Evolutionary conservation across 2,329 filamentous ascomycete genomes (phyloP).

Genomic region (Pseudogymnoascus destructans): DNA sequence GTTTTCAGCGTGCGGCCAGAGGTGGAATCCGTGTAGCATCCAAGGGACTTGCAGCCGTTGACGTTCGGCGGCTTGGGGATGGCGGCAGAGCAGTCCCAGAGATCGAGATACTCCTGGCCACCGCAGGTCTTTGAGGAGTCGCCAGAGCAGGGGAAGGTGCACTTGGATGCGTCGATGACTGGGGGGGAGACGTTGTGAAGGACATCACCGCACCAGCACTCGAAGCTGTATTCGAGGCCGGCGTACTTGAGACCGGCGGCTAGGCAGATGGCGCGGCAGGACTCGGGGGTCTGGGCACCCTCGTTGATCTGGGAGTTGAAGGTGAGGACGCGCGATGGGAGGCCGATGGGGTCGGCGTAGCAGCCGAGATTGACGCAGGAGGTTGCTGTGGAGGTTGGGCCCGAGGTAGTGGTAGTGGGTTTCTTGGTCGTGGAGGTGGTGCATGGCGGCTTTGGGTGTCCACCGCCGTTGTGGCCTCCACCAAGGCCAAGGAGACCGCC

Average conservation of each 20-base stretch:
- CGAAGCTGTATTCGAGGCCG: conserved; percentile 23
- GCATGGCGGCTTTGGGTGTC: not conserved
- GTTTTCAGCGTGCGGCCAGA: not conserved
- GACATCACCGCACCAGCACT: conserved; percentile 10
- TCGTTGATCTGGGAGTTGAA: not conserved
- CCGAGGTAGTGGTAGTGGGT: not conserved
- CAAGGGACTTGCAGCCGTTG: not conserved
- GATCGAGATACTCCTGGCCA: conserved; percentile 11
- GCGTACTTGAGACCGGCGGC: conserved; percentile 31
- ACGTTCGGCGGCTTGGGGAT: not conserved
- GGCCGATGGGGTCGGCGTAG: conserved; percentile 17
- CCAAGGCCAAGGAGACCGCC: not conserved
- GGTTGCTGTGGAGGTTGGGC: conserved; percentile 22
- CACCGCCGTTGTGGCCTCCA: not conserved
- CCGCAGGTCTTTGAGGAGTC: conserved; percentile 13
- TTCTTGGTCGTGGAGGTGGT: conserved; percentile 1
- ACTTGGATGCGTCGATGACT: conserved; percentile 11
- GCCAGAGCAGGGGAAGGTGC: conserved; percentile 14
- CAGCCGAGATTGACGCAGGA: conserved; percentile 8
- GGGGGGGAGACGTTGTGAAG: not conserved
- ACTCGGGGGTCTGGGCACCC: conserved; percentile 24
- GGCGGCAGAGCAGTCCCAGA: conserved; percentile 9
- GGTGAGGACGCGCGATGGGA: not conserved
- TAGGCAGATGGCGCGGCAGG: conserved; percentile 35
- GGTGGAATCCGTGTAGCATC: conserved; percentile 5